A percentile compares a stretch with the other conserved stretches of the same genome.
These are phyloP conservation scores for Massospora cicadina DNA, from an alignment of 371 early-diverging fungal genomes.

Conservation along the genomic window DNA sequence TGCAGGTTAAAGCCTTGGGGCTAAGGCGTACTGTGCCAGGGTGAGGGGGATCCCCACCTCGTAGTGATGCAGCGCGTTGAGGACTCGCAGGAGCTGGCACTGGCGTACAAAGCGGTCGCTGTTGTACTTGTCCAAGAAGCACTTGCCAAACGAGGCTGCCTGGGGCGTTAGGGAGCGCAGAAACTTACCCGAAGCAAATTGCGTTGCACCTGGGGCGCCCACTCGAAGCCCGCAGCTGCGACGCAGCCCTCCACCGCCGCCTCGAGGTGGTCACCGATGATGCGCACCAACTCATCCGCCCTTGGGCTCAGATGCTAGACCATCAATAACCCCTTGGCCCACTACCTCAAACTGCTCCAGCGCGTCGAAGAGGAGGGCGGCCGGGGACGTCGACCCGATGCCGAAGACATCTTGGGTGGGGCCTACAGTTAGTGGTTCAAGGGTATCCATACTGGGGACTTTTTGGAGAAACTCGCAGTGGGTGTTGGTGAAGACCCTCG, in stretches of 20 bases:
- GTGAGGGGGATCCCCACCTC: slow-evolving; percentile 83
- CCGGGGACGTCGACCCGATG: slow-evolving; percentile 84
- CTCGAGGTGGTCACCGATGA: slow-evolving; percentile 53
- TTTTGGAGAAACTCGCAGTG: slow-evolving; percentile 71
- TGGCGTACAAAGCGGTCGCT: slow-evolving; percentile 72
- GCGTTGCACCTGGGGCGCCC: slow-evolving; percentile 51
- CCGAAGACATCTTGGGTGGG: slow-evolving; percentile 70
- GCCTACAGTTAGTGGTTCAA: slow-evolving; percentile 20
- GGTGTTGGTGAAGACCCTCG: slow-evolving; percentile 68
- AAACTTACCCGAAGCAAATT: slow-evolving; percentile 39
- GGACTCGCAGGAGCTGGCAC: slow-evolving; percentile 64
- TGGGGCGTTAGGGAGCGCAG: slow-evolving; percentile 11
- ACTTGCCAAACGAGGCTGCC: slow-evolving; percentile 92
- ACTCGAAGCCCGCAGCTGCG: slow-evolving; percentile 86
- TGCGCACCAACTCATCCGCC: slow-evolving; percentile 87
- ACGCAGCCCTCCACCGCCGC: slow-evolving; percentile 84
- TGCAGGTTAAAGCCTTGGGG: background rate
- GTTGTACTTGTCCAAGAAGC: slow-evolving; percentile 68
- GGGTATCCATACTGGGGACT: slow-evolving; percentile 46
- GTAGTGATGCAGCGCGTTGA: slow-evolving; percentile 69
- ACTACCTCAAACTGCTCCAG: slow-evolving; percentile 67
- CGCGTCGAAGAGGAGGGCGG: slow-evolving; percentile 88
- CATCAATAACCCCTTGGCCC: background rate
- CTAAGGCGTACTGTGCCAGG: slow-evolving; percentile 48
- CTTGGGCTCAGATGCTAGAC: slow-evolving; percentile 58